phyloP scores from a whole-genome alignment of 1,284 basidiomycete genomes.

The Bjerkandera adusta region DNA sequence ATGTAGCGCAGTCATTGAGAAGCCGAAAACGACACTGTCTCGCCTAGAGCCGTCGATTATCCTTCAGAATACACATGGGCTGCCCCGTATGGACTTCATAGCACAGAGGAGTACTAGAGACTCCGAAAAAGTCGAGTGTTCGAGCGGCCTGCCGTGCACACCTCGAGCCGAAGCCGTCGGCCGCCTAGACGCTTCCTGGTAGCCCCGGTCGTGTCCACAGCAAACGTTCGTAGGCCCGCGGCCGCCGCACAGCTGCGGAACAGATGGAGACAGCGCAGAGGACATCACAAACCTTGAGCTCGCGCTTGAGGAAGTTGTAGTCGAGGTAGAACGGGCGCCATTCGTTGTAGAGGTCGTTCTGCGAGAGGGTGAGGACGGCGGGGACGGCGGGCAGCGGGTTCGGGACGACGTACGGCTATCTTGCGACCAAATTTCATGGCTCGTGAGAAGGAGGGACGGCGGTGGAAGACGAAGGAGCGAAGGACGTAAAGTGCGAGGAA shows the following conservation, averaged over 20 bases:
- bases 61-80: too few relatives aligned
- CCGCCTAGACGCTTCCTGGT: too few relatives aligned
- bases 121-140: conserved; percentile 1
- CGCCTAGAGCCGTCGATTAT: too few relatives aligned
- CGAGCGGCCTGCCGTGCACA: too few relatives aligned
- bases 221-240: too few relatives aligned
- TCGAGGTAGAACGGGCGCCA: conserved; percentile 91
- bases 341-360: conserved; percentile 86
- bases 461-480: neutral
- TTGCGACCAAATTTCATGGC: conserved; percentile 88
- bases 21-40: too few relatives aligned
- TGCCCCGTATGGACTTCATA: too few relatives aligned
- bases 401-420: conserved; percentile 59
- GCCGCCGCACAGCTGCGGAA: too few relatives aligned
- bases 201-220: too few relatives aligned
- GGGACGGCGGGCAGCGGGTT: conserved; percentile 2
- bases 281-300: conserved; percentile 66
- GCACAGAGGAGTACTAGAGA: too few relatives aligned
- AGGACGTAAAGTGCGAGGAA: neutral
- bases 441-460: neutral
- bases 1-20: neutral
- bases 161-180: too few relatives aligned
- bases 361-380: conserved; percentile 10
- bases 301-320: conserved; percentile 87
- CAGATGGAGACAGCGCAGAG: neutral